These are phyloP conservation scores for Collybiopsis luxurians DNA, from an alignment of 768 basidiomycete species.

Conservation along the genomic window DNA sequence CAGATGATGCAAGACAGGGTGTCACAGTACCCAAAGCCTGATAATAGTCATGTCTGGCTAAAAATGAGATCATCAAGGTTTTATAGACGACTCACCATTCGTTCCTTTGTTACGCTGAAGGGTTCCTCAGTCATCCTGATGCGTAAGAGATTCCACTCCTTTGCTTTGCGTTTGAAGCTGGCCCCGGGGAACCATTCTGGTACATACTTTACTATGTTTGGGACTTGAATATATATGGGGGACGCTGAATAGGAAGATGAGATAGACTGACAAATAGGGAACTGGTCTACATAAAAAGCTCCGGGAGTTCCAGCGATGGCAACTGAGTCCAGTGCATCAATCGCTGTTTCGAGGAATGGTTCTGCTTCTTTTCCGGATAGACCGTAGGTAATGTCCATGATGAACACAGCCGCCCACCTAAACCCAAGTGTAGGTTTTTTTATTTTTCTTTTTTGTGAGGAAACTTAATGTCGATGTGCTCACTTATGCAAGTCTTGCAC, in stretches of 20 bases:
- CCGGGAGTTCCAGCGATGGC: constrained; percentile 14
- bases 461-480: background rate
- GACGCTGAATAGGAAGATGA: background rate
- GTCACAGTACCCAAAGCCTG: constrained; percentile 13
- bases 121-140: constrained; percentile 29
- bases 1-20: constrained; percentile 7
- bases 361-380: constrained; percentile 12
- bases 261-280: constrained; percentile 24
- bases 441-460: too few species aligned
- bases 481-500: background rate
- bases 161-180: constrained; percentile 39
- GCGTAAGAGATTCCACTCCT: constrained; percentile 26
- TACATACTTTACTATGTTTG: constrained; percentile 32
- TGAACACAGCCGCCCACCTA: constrained; percentile 15
- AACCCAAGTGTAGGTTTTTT: background rate
- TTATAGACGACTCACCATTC: constrained; percentile 19
- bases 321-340: constrained; percentile 12
- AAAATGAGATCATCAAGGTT: background rate
- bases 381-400: constrained; percentile 27
- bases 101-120: constrained; percentile 22
- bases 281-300: constrained; percentile 30
- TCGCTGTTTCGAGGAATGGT: constrained; percentile 6
- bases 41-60: background rate
- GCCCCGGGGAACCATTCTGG: constrained; percentile 47
- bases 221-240: background rate